These are phyloP conservation scores for Sporobolomyces roseus DNA, from an alignment of 768 basidiomycete genomes.

Conservation along the genomic window DNA sequence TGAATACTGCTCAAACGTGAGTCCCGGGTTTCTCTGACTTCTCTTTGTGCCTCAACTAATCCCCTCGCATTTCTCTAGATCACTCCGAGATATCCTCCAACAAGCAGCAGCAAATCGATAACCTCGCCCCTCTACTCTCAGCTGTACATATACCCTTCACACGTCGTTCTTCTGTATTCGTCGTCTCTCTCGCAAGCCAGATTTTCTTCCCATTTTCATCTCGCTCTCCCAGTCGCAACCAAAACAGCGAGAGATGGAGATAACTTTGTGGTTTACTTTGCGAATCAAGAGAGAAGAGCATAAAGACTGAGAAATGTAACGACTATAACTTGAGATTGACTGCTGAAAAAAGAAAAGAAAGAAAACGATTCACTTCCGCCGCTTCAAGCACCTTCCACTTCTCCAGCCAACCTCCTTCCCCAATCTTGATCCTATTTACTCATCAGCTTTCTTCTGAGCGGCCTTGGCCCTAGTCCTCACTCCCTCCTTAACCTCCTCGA, in stretches of 20 bases:
- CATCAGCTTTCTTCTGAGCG: background rate
- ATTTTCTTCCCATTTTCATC: too few species aligned
- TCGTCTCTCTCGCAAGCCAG: too few species aligned
- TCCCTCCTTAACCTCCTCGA: conserved; percentile 19
- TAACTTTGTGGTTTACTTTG: too few species aligned
- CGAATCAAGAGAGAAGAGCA: background rate
- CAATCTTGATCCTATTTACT: background rate
- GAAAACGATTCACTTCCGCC: background rate
- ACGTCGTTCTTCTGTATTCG: too few species aligned
- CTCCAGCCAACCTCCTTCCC: too few species aligned
- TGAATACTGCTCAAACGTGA: conserved; percentile 34
- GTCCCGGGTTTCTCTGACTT: conserved; percentile 7
- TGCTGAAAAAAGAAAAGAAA: background rate
- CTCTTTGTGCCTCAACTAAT: background rate
- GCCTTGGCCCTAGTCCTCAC: conserved; percentile 18
- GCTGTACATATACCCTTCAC: background rate
- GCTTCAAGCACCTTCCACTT: too few species aligned
- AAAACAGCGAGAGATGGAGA: too few species aligned
- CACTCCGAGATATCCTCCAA: conserved; percentile 26
- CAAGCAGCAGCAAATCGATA: conserved; percentile 9
- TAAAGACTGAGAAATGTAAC: background rate
- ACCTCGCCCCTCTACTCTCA: background rate
- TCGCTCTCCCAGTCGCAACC: background rate
- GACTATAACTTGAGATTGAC: background rate
- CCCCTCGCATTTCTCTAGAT: conserved; percentile 6